phyloP scores from a whole-genome alignment of 208 protist genomes.

The Leishmania guyanensis region DNA sequence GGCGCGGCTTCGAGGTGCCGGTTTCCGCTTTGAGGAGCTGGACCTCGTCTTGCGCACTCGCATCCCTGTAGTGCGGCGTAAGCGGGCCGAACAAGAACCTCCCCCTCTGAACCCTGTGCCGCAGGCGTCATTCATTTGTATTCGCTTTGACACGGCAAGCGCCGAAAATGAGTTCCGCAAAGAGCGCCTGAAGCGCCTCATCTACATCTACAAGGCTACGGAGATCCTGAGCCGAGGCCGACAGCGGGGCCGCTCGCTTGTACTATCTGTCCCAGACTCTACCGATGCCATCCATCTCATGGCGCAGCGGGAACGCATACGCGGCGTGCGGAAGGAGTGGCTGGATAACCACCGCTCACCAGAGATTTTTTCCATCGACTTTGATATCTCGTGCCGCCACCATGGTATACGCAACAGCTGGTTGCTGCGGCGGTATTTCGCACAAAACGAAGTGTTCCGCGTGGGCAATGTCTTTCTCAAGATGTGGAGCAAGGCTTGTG shows the following conservation, averaged over 20 bases:
- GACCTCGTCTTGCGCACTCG: conserved; percentile 52
- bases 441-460: conserved; percentile 52
- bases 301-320: conserved; percentile 21
- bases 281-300: conserved; percentile 48
- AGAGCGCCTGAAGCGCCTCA: not conserved
- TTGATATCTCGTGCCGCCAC: conserved; percentile 74
- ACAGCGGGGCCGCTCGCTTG: not conserved
- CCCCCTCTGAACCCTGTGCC: not conserved
- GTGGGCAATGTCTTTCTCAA: conserved; percentile 77
- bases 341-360: conserved; percentile 27
- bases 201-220: conserved; percentile 7
- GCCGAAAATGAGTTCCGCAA: conserved; percentile 13
- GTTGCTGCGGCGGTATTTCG: conserved; percentile 73
- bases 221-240: not conserved
- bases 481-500: conserved; percentile 74
- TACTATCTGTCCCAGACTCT: conserved; percentile 23
- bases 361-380: conserved; percentile 79
- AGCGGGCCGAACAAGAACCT: conserved; percentile 23
- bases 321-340: conserved; percentile 43
- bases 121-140: conserved; percentile 21
- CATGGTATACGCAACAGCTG: conserved; percentile 83
- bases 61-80: conserved; percentile 72
- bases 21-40: conserved; percentile 72
- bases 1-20: conserved; percentile 39
- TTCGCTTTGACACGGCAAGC: conserved; percentile 16